These are phyloP conservation scores for Coniochaeta sp. DNA, from an alignment of 2,329 filamentous ascomycete genomes.

Conservation along the genomic window DNA sequence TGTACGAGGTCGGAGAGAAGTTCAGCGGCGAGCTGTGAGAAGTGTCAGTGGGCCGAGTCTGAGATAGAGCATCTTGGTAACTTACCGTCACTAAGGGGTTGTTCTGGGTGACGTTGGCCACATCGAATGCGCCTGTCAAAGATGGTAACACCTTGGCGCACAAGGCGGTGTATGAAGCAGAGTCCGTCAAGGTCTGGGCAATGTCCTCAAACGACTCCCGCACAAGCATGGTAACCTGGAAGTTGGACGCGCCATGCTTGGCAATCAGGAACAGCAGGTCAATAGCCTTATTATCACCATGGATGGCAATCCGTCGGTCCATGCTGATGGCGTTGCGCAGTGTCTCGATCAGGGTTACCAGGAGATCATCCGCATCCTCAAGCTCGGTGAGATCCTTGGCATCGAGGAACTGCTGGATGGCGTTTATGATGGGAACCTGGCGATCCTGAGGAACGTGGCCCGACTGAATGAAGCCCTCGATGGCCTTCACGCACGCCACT, in stretches of 20 bases:
- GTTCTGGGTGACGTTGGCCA: slow-evolving; percentile 78
- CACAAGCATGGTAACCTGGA: slow-evolving; percentile 82
- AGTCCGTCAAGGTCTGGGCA: slow-evolving; percentile 59
- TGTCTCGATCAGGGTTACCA: slow-evolving; percentile 84
- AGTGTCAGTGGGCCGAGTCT: slow-evolving; percentile 7
- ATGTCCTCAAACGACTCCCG: slow-evolving; percentile 90
- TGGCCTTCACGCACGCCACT: slow-evolving; percentile 80
- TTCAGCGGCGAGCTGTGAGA: slow-evolving; percentile 60
- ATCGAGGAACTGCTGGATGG: slow-evolving; percentile 67
- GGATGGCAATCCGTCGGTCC: slow-evolving; percentile 67
- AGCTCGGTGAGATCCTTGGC: slow-evolving; percentile 76
- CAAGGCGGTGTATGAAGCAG: slow-evolving; percentile 66
- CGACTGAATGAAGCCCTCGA: slow-evolving; percentile 60
- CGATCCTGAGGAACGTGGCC: slow-evolving; percentile 42
- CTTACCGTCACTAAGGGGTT: slow-evolving; percentile 70
- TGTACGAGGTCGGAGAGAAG: slow-evolving; percentile 75
- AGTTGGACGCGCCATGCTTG: slow-evolving; percentile 81
- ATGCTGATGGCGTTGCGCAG: slow-evolving; percentile 76
- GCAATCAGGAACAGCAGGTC: slow-evolving; percentile 84
- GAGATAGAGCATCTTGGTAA: too few species aligned
- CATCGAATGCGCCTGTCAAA: slow-evolving; percentile 81
- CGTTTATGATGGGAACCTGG: slow-evolving; percentile 55
- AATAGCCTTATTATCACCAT: slow-evolving; percentile 64
- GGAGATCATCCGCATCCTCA: slow-evolving; percentile 82
- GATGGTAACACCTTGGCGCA: slow-evolving; percentile 84